Conservation (phyloP, 1,284 basidiomycete genomes). For the Cutaneotrichosporon curvatum region DNA sequence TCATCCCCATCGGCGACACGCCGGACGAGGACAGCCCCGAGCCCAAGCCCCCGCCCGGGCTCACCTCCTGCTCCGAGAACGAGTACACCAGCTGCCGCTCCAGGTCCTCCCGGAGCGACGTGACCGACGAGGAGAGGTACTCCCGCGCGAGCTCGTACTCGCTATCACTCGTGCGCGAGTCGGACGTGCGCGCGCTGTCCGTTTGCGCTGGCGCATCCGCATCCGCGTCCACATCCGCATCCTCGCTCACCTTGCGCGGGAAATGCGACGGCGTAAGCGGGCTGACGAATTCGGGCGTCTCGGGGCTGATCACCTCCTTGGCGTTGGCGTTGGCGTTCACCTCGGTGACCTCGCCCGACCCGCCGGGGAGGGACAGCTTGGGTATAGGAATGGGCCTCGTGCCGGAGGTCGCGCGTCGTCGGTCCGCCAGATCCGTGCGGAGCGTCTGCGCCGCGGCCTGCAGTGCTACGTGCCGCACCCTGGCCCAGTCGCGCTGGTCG, state of each 20-base stretch:
- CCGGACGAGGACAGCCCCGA: no score
- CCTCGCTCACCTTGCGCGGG: no score
- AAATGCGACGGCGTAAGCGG: no score
- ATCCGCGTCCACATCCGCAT: no score
- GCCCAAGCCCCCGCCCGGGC: no score
- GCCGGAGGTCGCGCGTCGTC: slow-evolving; percentile 20
- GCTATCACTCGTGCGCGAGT: not conserved
- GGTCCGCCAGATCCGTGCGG: slow-evolving; percentile 23
- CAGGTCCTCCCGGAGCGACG: slow-evolving; percentile 7
- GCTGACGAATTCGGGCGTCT: not conserved
- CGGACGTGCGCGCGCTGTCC: slow-evolving; percentile 6
- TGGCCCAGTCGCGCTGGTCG: slow-evolving; percentile 62
- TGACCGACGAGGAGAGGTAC: slow-evolving; percentile 11
- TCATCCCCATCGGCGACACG: no score
- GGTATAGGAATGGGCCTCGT: slow-evolving; percentile 11
- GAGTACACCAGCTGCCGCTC: slow-evolving; percentile 5
- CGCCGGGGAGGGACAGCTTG: slow-evolving; percentile 9
- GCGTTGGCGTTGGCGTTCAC: no score
- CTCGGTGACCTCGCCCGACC: no score
- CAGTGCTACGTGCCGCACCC: slow-evolving; percentile 62
- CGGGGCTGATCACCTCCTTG: no score
- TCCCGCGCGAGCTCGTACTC: slow-evolving; percentile 16
- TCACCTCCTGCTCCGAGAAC: no score
- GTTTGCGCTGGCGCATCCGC: not conserved
- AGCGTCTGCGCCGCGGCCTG: slow-evolving; percentile 58